Base-by-base conservation (phyloP, 768 basidiomycete species). In the Trametes cubensis region DNA sequence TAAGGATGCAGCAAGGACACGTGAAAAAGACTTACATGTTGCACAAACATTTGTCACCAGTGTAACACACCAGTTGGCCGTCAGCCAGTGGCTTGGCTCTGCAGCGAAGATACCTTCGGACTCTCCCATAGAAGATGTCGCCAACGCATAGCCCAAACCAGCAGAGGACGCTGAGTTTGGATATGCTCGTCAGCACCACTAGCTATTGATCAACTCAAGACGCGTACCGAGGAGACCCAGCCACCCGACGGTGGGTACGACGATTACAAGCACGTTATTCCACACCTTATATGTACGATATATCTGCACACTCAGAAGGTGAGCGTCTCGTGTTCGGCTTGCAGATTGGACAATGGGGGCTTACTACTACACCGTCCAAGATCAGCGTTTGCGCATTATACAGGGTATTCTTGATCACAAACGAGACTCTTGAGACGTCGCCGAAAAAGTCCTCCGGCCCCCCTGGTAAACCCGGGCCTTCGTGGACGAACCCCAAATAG, bases 1-100 rank as follows among this genome's bases (percentile, higher is more conserved):
- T n/a, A 6, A 1, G 21, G 14, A 21, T 6, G n/a, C 18, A 5
- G 14, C 28, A 23, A 20, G 23, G 2, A 23, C 4, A 17, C 18
- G 13, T 13, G 26, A 23, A 21, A 13, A 2, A 18, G 5, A 34
- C 60, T 17, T n/a, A 61, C 60, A 8, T 14, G 60, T 61, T 4
- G 60, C 25, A 17, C 40, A 28, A 41, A 61, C 14, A 40, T 61
- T 61, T 6, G 60, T 55, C 25, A 47, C n/a, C 17, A 61, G 60
- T 11, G 56, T 41, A n/a, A 49, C 47, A 7, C 18, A n/a, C 47
- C 46, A 58, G 38, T 48, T 58, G 3, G 23, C 61, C 0, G 65
- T 73, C 49, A 78, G 70, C 78, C 78, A 80, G 14, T 52, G 55
- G 0, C 70, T 64, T 17, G 73, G 67, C 10, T 26, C 53, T 0